A percentile compares a stretch with the other conserved stretches of the same genome.
phyloP scores from a whole-genome alignment of 2,329 filamentous ascomycete genomes.

The Alternaria angustiovoidea region DNA sequence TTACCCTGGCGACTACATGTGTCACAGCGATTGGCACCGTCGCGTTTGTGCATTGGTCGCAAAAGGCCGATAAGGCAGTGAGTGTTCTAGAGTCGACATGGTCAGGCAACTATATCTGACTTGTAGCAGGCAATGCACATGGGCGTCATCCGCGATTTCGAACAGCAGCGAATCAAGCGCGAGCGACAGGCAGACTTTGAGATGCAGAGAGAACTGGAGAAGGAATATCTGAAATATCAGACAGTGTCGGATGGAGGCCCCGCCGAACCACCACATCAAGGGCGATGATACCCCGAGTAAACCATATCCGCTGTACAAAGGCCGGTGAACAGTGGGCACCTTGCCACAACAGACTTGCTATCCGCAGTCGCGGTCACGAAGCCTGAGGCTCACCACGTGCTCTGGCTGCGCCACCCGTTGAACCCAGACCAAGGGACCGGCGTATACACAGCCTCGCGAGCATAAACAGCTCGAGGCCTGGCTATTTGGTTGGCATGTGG shows the following conservation, averaged over 20 bases:
- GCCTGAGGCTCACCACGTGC: slow-evolving; percentile 15
- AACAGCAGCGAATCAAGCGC: slow-evolving; percentile 87
- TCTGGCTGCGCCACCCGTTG: slow-evolving; percentile 22
- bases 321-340: slow-evolving; percentile 7
- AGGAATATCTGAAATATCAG: slow-evolving; percentile 90
- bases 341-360: neutral
- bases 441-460: slow-evolving; percentile 14
- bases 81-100: slow-evolving; percentile 35
- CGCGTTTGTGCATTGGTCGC: slow-evolving; percentile 86
- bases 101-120: slow-evolving; percentile 16
- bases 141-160: slow-evolving; percentile 92
- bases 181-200: slow-evolving; percentile 96
- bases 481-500: neutral
- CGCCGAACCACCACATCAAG: slow-evolving; percentile 35
- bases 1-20: slow-evolving; percentile 81
- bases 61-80: slow-evolving; percentile 84
- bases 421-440: slow-evolving; percentile 10
- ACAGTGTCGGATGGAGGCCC: slow-evolving; percentile 64
- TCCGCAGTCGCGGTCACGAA: slow-evolving; percentile 3
- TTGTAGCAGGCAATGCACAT: slow-evolving; percentile 84
- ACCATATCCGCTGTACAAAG: slow-evolving; percentile 5
- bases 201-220: slow-evolving; percentile 83
- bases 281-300: slow-evolving; percentile 4
- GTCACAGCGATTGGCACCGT: slow-evolving; percentile 79
- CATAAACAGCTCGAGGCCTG: neutral